Evolutionary conservation across 2,329 filamentous ascomycete genomes (phyloP).

Genomic region (Hirsutella thompsonii): DNA sequence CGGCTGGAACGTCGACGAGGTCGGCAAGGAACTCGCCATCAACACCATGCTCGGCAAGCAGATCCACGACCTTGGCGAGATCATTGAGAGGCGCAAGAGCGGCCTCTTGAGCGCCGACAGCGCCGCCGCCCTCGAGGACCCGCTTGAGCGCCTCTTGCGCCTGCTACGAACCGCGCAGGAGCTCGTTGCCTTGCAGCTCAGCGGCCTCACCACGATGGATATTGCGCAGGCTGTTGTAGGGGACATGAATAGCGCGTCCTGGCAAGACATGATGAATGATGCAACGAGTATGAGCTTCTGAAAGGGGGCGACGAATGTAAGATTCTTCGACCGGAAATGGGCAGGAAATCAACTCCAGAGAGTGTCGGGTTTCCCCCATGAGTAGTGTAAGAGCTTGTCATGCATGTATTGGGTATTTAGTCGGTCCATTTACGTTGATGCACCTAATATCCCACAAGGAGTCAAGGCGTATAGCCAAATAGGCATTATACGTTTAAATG

Average conservation of each 20-base stretch:
- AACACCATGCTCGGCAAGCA: slow-evolving; percentile 13
- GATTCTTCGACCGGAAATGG: too few species aligned
- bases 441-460: too few species aligned
- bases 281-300: neutral
- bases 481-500: too few species aligned
- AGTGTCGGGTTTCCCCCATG: too few species aligned
- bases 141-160: slow-evolving; percentile 17
- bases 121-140: slow-evolving; percentile 12
- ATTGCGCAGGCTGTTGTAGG: slow-evolving; percentile 8
- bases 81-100: slow-evolving; percentile 16
- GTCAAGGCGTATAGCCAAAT: too few species aligned
- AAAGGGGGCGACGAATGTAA: too few species aligned
- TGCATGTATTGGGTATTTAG: too few species aligned
- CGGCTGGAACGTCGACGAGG: slow-evolving; percentile 29
- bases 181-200: slow-evolving; percentile 17
- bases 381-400: too few species aligned
- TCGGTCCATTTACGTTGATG: too few species aligned
- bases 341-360: too few species aligned
- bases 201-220: slow-evolving; percentile 10
- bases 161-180: slow-evolving; percentile 17
- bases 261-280: slow-evolving; percentile 8
- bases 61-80: slow-evolving; percentile 14
- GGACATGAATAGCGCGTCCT: slow-evolving; percentile 8
- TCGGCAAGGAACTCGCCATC: slow-evolving; percentile 22
- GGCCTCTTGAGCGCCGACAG: slow-evolving; percentile 9